These are phyloP conservation scores for Torulaspora maleeae DNA, from an alignment of 805 yeast genomes.

Conservation along the genomic window DNA sequence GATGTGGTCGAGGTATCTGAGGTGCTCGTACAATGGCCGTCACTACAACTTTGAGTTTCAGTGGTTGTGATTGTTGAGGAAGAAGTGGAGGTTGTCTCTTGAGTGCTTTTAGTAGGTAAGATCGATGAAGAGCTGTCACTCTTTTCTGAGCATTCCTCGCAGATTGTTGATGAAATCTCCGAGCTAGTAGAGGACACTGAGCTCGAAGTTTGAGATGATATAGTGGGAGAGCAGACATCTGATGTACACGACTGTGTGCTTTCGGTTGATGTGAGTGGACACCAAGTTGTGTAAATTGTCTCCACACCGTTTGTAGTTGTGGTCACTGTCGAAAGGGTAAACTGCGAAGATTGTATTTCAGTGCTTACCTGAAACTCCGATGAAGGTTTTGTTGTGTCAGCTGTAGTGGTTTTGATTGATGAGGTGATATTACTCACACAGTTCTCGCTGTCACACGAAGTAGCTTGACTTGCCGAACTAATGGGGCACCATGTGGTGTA, in stretches of 20 bases:
- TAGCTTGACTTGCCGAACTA: not conserved
- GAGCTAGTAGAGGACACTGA: not conserved
- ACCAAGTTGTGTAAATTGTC: constrained; percentile 31
- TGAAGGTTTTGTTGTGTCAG: not conserved
- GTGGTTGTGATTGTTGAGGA: constrained; percentile 1
- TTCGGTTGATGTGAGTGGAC: constrained; percentile 17
- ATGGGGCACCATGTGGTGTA: constrained; percentile 34
- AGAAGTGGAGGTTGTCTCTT: not conserved
- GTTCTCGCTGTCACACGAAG: not conserved
- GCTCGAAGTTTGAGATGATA: not conserved
- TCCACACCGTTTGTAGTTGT: constrained; percentile 25
- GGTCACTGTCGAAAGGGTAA: constrained; percentile 16
- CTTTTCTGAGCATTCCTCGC: not conserved
- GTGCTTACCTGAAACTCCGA: not conserved
- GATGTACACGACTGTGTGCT: not conserved
- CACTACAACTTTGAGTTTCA: constrained; percentile 1
- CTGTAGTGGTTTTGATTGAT: not conserved
- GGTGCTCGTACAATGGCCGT: not conserved
- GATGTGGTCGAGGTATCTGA: not conserved
- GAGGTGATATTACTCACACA: not conserved
- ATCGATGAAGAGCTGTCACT: not conserved
- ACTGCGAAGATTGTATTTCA: not conserved
- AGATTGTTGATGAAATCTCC: not conserved
- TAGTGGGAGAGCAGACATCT: not conserved
- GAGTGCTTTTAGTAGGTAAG: not conserved